These are phyloP conservation scores for Cyclospora cayetanensis DNA, from an alignment of 169 alveolate genomes.

Conservation along the genomic window DNA sequence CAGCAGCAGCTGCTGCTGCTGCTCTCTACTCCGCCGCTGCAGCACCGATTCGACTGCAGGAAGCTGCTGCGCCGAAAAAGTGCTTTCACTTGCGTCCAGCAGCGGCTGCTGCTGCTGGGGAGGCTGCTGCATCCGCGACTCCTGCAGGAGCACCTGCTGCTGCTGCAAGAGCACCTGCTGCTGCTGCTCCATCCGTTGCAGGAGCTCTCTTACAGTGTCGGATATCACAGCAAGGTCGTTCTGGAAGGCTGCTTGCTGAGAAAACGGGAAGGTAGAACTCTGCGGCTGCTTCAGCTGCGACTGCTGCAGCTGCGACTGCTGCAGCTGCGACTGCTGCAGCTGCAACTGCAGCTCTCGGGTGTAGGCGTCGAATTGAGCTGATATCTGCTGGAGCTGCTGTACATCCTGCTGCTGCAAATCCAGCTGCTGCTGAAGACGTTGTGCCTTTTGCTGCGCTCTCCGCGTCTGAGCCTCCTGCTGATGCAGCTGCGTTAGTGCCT, in stretches of 20 bases:
- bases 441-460: slow-evolving; percentile 14
- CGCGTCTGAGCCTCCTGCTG: neutral
- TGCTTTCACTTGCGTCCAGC: neutral
- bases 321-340: slow-evolving; percentile 52
- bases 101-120: slow-evolving; percentile 56
- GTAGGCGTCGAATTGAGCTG: slow-evolving; percentile 11
- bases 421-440: slow-evolving; percentile 54
- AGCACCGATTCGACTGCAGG: slow-evolving; percentile 16
- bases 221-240: slow-evolving; percentile 33
- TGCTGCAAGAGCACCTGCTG: slow-evolving; percentile 64
- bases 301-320: slow-evolving; percentile 63
- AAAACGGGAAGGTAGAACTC: neutral
- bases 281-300: too few relatives aligned
- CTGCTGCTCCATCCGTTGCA: slow-evolving; percentile 52
- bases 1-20: slow-evolving; percentile 62
- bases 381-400: slow-evolving; percentile 33
- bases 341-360: slow-evolving; percentile 29
- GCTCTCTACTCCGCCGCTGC: slow-evolving; percentile 65
- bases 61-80: neutral
- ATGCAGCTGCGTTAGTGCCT: slow-evolving; percentile 34
- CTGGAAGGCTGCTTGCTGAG: slow-evolving; percentile 27
- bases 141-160: slow-evolving; percentile 19
- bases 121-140: slow-evolving; percentile 51
- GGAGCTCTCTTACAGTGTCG: slow-evolving; percentile 20
- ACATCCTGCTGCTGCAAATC: slow-evolving; percentile 50